Evolutionary conservation across 164 flowering plant species (phyloP), one percentile per base, ranked within the genome.

Genomic region (Akebia trifoliata): DNA sequence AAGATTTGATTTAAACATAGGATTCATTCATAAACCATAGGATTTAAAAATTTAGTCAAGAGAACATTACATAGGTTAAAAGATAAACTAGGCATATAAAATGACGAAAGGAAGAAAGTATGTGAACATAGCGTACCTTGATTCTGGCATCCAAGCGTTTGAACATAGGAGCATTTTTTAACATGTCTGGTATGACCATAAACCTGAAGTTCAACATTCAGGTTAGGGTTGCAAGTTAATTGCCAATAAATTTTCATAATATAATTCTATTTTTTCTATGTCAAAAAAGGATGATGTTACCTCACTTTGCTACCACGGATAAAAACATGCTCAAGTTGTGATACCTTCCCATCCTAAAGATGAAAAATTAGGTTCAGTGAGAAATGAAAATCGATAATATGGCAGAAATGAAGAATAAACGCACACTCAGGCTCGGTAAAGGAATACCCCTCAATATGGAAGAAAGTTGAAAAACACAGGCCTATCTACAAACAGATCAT

Each of bases 101-200:
- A 26, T 11, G 0, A n/a, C 14, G 12, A 35, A 59, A 28, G 1
- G 14, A 17, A 17, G 11, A 34, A 46, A 4, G 24, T 14, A 32
- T 1, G 45, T 25, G n/a, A 22, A 14, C 20, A 26, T 34, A 0
- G 39, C 12, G 17, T 72, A 89, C 98, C 86, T 86, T 92, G 56
- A 92, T 89, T 78, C 80, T 85, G 53, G 95, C 83, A 76, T 89
- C 98, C 31, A 86, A 69, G 42, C 95, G 86, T 71, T 91, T 91
- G 80, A 91, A 91, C 98, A 91, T 91, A n/a, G 98, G 98, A 73
- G 98, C 98, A 74, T 92, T 86, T 78, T 92, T 92, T 60, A 92
- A 78, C 96, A 92, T 89, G 68, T 92, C 98, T 8, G 98, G 98
- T 31, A 89, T 86, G 58, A 92, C 89, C 91, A 92, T 85, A 62